Conservation (phyloP, 78 protist species). For the Ministeria vibrans region DNA sequence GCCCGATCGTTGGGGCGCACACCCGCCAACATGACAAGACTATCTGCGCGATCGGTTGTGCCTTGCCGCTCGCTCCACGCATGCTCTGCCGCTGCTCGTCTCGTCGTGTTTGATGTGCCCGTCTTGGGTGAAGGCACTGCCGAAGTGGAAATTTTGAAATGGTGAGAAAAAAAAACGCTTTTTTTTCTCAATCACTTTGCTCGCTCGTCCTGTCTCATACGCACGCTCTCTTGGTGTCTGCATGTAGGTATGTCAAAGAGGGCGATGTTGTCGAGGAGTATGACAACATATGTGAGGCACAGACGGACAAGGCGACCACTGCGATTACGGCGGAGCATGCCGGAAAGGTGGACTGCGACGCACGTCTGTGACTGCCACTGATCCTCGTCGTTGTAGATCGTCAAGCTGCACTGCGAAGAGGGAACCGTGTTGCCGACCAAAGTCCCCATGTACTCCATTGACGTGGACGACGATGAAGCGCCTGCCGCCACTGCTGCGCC, state of each 20-base stretch:
- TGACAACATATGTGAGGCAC: slow-evolving; percentile 83
- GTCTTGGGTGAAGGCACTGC: slow-evolving; percentile 94
- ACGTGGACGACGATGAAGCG: slow-evolving; percentile 8
- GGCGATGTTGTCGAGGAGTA: slow-evolving; percentile 75
- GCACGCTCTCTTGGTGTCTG: background rate
- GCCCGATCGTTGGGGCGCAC: too few species aligned
- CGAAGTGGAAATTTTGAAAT: slow-evolving; percentile 81
- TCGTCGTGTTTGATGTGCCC: slow-evolving; percentile 67
- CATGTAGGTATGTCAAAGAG: slow-evolving; percentile 19
- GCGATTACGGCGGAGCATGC: slow-evolving; percentile 71
- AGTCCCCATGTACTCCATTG: slow-evolving; percentile 58
- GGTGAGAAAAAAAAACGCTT: slow-evolving; percentile 44
- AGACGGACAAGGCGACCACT: slow-evolving; percentile 89
- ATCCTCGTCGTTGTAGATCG: too few species aligned
- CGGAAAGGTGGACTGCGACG: too few species aligned
- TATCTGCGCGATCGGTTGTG: too few species aligned
- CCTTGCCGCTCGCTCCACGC: background rate
- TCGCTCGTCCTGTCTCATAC: background rate
- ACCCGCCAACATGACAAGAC: too few species aligned
- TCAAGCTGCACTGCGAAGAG: slow-evolving; percentile 45
- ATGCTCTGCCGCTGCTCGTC: background rate
- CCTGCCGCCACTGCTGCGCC: background rate
- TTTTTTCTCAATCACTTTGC: background rate
- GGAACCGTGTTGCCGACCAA: slow-evolving; percentile 80
- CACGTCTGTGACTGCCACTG: too few species aligned